phyloP scores from a whole-genome alignment of 1,284 basidiomycete species.

The Moniliella sp. region DNA sequence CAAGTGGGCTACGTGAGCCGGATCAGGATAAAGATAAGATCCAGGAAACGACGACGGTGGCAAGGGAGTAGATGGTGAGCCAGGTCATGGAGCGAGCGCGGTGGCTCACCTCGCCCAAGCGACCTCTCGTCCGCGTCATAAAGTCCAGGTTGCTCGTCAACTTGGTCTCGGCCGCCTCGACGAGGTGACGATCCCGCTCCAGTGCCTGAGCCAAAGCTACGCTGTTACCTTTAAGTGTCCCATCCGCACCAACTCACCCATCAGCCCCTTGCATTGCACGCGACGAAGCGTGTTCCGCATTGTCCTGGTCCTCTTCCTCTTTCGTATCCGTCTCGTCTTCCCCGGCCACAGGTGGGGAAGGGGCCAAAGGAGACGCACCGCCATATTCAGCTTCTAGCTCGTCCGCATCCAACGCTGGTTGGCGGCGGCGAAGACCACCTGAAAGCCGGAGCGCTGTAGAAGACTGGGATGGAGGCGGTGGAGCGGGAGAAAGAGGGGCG shows the following conservation, averaged over 20 bases:
- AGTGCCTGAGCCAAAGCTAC: constrained; percentile 21
- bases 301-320: no score
- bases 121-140: constrained; percentile 28
- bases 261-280: constrained; percentile 21
- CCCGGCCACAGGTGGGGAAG: no score
- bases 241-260: constrained; percentile 29
- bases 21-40: constrained; percentile 29
- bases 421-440: no score
- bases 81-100: constrained; percentile 29
- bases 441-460: no score
- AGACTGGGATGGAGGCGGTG: no score
- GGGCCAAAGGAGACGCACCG: no score
- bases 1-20: constrained; percentile 19
- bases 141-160: constrained; percentile 21
- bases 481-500: no score
- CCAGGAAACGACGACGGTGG: constrained; percentile 24
- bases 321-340: no score
- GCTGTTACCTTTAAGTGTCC: constrained; percentile 23
- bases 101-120: constrained; percentile 22
- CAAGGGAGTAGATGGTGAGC: constrained; percentile 22
- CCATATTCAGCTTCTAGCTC: no score
- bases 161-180: constrained; percentile 18
- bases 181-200: constrained; percentile 23
- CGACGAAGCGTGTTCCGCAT: constrained; percentile 8
- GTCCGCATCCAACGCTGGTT: no score